These are phyloP conservation scores for Simplicillium aogashimaense DNA, from an alignment of 2,329 filamentous ascomycete genomes.

Conservation along the genomic window DNA sequence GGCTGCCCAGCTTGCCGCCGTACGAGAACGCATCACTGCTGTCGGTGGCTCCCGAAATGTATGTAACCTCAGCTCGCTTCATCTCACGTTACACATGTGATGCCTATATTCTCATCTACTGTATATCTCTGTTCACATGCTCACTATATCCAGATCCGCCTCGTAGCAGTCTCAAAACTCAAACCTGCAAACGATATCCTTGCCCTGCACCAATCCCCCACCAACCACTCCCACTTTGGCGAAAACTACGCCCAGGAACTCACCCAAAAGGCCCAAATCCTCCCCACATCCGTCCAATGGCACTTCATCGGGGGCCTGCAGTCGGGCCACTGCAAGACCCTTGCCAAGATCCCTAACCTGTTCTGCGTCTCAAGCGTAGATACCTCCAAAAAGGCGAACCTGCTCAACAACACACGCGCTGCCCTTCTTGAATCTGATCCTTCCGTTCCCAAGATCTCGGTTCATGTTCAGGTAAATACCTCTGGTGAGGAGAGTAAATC, in stretches of 20 bases:
- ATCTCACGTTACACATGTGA: neutral
- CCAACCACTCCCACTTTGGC: slow-evolving; percentile 69
- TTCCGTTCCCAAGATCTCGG: slow-evolving; percentile 41
- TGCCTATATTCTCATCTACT: too few species aligned
- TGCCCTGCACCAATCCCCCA: slow-evolving; percentile 58
- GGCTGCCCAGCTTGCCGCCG: slow-evolving; percentile 49
- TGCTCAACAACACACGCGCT: slow-evolving; percentile 67
- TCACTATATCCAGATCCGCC: slow-evolving; percentile 48
- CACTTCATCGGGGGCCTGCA: slow-evolving; percentile 96
- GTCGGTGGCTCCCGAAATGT: slow-evolving; percentile 45
- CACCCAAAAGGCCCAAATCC: slow-evolving; percentile 68
- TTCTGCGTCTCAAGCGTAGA: slow-evolving; percentile 91
- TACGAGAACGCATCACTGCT: slow-evolving; percentile 47
- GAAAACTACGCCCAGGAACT: slow-evolving; percentile 96
- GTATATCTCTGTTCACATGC: slow-evolving; percentile 10
- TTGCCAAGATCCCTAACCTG: slow-evolving; percentile 80
- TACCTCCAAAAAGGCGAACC: slow-evolving; percentile 72
- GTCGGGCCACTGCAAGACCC: slow-evolving; percentile 77
- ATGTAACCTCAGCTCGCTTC: too few species aligned
- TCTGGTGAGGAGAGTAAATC: slow-evolving; percentile 81
- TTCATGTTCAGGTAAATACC: slow-evolving; percentile 95
- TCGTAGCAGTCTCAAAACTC: slow-evolving; percentile 93
- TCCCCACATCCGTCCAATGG: slow-evolving; percentile 74
- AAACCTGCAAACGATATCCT: slow-evolving; percentile 90
- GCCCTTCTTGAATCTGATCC: slow-evolving; percentile 35